Evolutionary conservation across 1,284 basidiomycete species (phyloP).

Genomic region (Trichosporon sp.): DNA sequence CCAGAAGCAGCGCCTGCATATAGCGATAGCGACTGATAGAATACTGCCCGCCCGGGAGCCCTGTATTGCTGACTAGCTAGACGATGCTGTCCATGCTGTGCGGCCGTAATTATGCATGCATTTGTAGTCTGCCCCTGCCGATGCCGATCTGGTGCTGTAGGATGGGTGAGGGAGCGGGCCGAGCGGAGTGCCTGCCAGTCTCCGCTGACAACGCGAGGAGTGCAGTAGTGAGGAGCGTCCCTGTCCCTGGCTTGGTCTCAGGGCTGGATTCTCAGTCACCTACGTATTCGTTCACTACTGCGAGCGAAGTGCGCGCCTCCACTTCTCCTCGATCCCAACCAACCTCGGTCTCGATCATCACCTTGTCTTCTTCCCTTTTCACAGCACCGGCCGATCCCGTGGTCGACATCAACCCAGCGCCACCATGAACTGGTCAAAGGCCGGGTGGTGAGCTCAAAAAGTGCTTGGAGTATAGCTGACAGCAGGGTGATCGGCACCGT

Average conservation of each 20-base stretch:
- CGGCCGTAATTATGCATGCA: not conserved
- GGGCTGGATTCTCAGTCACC: not conserved
- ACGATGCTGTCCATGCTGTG: not conserved
- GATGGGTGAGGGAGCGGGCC: not conserved
- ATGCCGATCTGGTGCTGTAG: not conserved
- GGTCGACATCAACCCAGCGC: not conserved
- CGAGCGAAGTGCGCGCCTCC: not conserved
- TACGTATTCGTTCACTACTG: not conserved
- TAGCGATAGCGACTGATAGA: not conserved
- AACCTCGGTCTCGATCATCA: not conserved
- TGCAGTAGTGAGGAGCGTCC: too few relatives aligned
- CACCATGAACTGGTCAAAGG: constrained; percentile 1
- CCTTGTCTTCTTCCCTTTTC: not conserved
- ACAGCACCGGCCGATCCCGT: not conserved
- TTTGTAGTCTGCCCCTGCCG: too few relatives aligned
- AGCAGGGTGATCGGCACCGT: constrained; percentile 57
- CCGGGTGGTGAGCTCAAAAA: not conserved
- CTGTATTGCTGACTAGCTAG: not conserved
- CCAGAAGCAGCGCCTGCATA: too few relatives aligned
- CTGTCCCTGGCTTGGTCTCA: not conserved
- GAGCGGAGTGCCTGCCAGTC: not conserved
- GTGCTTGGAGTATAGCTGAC: not conserved
- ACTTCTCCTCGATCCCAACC: too few relatives aligned
- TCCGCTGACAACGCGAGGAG: too few relatives aligned
- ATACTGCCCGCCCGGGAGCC: not conserved